These are phyloP conservation scores for Thraustochytrium striatum DNA, from an alignment of 352 stramenopile genomes.

Conservation along the genomic window DNA sequence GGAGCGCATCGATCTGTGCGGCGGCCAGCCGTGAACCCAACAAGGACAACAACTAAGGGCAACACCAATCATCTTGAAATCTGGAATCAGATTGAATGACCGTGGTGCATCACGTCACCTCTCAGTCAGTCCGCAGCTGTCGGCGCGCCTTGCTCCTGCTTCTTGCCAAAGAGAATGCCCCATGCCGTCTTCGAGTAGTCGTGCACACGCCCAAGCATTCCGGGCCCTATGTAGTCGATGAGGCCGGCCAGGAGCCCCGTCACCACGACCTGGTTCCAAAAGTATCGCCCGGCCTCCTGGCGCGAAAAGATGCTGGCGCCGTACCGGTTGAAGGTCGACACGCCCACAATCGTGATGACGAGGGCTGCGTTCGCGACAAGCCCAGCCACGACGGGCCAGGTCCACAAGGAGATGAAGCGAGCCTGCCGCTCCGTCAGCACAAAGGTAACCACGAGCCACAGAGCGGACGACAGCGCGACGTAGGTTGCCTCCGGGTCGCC, in stretches of 20 bases:
- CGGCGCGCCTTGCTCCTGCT: too few species aligned
- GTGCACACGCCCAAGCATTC: too few species aligned
- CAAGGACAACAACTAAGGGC: too few species aligned
- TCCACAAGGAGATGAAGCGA: neutral
- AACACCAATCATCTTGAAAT: too few species aligned
- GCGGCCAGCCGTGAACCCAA: too few species aligned
- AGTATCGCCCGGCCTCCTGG: slow-evolving; percentile 15
- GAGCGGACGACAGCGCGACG: slow-evolving; percentile 5
- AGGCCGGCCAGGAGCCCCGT: neutral
- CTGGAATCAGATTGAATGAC: too few species aligned
- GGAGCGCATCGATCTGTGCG: neutral
- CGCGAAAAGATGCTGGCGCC: slow-evolving; percentile 29
- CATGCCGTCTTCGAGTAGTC: too few species aligned
- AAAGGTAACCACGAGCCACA: slow-evolving; percentile 24
- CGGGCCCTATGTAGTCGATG: slow-evolving; percentile 18
- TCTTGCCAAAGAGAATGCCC: too few species aligned
- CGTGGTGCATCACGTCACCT: too few species aligned
- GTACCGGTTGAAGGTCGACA: too few species aligned
- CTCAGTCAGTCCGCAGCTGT: too few species aligned
- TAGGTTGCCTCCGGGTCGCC: slow-evolving; percentile 23
- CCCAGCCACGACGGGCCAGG: neutral
- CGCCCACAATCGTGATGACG: neutral
- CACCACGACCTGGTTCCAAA: slow-evolving; percentile 34
- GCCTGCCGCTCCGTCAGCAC: slow-evolving; percentile 13
- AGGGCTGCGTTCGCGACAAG: neutral